A percentile compares a stretch with the other conserved stretches of the same genome.
These are phyloP conservation scores for Astrothelium macrocarpum DNA, from an alignment of 495 filamentous ascomycete genomes.

Conservation along the genomic window DNA sequence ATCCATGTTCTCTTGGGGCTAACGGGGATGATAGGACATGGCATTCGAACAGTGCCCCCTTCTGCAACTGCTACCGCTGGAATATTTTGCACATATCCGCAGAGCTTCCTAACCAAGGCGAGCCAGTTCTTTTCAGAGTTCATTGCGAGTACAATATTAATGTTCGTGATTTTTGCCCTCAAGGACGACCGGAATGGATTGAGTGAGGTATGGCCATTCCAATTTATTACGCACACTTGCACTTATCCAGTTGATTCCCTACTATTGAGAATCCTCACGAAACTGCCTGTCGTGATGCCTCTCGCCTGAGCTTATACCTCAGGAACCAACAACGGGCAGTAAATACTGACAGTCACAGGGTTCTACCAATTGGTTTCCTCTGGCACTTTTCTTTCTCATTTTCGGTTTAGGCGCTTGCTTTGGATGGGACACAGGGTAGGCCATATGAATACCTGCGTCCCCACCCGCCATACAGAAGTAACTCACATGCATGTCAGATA, in stretches of 20 bases:
- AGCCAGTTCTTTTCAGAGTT: slow-evolving; percentile 57
- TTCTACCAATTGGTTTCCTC: slow-evolving; percentile 41
- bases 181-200: slow-evolving; percentile 42
- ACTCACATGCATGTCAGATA: slow-evolving; percentile 19
- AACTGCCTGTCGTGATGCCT: too few relatives aligned
- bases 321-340: not conserved
- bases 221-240: not conserved
- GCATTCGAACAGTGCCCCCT: slow-evolving; percentile 49
- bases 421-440: slow-evolving; percentile 56
- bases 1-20: slow-evolving; percentile 42
- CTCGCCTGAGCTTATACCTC: not conserved
- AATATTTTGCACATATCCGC: slow-evolving; percentile 59
- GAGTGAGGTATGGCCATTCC: not conserved
- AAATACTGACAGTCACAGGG: slow-evolving; percentile 14
- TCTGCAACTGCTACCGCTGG: slow-evolving; percentile 49
- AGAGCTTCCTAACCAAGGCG: slow-evolving; percentile 48
- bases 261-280: too few relatives aligned
- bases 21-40: slow-evolving; percentile 20
- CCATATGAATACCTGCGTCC: not conserved
- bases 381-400: slow-evolving; percentile 53
- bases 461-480: not conserved
- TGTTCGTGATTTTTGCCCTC: slow-evolving; percentile 59
- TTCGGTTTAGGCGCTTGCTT: slow-evolving; percentile 62
- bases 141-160: slow-evolving; percentile 48
- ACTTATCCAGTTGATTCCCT: not conserved